These are phyloP conservation scores for Pseudogymnoascus sp. DNA, from an alignment of 2,329 filamentous ascomycete genomes.

Conservation along the genomic window DNA sequence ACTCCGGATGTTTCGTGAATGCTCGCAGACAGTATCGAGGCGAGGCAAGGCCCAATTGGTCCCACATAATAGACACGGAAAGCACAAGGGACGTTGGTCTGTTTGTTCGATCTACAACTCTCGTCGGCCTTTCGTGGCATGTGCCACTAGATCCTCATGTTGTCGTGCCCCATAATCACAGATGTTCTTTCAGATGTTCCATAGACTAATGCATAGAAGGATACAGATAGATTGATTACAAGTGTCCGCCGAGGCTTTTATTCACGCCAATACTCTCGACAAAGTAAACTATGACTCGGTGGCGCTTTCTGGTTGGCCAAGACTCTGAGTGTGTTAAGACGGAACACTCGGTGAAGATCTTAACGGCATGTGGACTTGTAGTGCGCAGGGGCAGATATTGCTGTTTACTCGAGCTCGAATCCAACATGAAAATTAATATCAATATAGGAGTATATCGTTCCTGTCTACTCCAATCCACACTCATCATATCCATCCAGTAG, in stretches of 20 bases:
- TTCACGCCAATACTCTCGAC: neutral
- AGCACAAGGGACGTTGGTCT: neutral
- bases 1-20: neutral
- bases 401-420: neutral
- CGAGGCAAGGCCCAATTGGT: neutral
- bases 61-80: neutral
- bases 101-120: neutral
- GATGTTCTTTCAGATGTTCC: neutral
- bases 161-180: neutral
- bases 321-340: neutral
- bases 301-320: constrained; percentile 1
- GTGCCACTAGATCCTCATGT: neutral
- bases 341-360: neutral
- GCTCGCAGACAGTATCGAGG: neutral
- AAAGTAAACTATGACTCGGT: neutral
- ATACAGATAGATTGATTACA: neutral
- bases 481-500: neutral
- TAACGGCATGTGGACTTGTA: neutral
- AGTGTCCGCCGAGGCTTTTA: neutral
- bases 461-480: neutral
- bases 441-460: neutral
- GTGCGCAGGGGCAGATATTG: neutral
- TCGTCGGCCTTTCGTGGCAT: neutral
- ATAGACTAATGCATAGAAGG: neutral
- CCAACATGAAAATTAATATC: neutral